Base-by-base conservation (phyloP, 1,284 basidiomycete species). In the Schizophyllum commune region DNA sequence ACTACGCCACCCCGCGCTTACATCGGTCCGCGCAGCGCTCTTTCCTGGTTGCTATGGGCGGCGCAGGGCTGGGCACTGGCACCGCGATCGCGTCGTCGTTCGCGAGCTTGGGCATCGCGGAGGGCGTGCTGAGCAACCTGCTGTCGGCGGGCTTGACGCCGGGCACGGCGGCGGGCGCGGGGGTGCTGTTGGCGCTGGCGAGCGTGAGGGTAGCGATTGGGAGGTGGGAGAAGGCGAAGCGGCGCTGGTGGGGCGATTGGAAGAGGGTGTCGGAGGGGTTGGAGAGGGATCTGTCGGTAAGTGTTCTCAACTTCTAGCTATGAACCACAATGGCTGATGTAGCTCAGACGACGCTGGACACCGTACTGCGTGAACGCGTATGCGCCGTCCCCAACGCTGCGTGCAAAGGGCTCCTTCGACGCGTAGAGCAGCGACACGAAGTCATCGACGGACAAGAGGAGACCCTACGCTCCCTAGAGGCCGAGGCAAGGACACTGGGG, bases 161-260 rank as follows among this genome's bases (percentile, higher is more conserved):
- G 3, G 77, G 78, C 32, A 89, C 87, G 0, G 85, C 86, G 0
- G 67, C 84, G 19, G 90, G 85, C 0, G 72, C 83, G 0, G 90
- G 87, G 4, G 71, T 82, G 47, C 71, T 94, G 5, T 75, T 80
- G 5, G 74, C 81, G 0, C 72, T 84, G 13, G 68, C 72, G 0
- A 82, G 85, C 22, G 63, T 92, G 47, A 77, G 88, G 27, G 88
- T 88, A 82, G 85, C 84, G 6, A 79, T 90, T 19, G 82, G 82
- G 3, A 76, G 77, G 62, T 94, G 92, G 91, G 85, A 87, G 59
- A 81, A 76, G 64, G 86, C 86, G 2, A 89, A 92, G 72, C 76
- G 70, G 59, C 75, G 73, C 57, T 95, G 92, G 86, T 84, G 84
- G 84, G 79, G 79, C 59, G 89, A 93, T 71, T 92, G 86, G 79